A percentile compares a stretch with the other conserved stretches of the same genome.
These are phyloP conservation scores for Lasiosphaeria ovina DNA, from an alignment of 495 filamentous ascomycete species.

Conservation along the genomic window DNA sequence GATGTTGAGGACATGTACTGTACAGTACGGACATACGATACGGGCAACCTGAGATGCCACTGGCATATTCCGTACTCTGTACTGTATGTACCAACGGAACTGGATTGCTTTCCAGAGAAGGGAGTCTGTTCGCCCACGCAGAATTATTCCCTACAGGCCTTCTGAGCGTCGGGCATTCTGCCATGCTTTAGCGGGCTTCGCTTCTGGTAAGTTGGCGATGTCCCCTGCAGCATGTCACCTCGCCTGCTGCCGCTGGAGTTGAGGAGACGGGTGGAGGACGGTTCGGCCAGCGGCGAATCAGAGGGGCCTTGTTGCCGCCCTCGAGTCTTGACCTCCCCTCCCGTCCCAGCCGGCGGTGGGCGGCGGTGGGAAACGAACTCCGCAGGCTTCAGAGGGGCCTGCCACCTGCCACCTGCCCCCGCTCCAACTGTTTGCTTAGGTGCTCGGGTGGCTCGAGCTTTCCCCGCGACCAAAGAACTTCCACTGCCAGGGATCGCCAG, in stretches of 20 bases:
- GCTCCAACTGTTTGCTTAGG: background rate
- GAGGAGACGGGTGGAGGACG: constrained; percentile 10
- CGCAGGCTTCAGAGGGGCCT: background rate
- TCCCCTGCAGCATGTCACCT: constrained; percentile 1
- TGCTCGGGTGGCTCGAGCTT: no score
- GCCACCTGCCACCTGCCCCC: background rate
- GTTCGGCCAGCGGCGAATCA: constrained; percentile 18
- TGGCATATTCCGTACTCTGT: no score
- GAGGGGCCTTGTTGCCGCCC: constrained; percentile 21
- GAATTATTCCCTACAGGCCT: background rate
- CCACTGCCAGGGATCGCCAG: background rate
- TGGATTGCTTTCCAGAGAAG: background rate
- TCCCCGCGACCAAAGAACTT: no score
- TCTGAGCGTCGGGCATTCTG: background rate
- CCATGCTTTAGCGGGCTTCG: constrained; percentile 1
- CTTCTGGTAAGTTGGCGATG: background rate
- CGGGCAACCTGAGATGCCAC: no score
- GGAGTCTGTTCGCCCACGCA: background rate
- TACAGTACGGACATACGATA: no score
- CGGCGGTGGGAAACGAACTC: background rate
- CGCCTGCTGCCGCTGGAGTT: constrained; percentile 3
- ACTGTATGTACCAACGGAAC: no score
- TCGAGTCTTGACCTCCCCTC: constrained; percentile 1
- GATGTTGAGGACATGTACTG: background rate
- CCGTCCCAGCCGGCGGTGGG: constrained; percentile 3